Conservation (phyloP, 495 filamentous ascomycete species). For the Hyaloscypha finlandica region DNA sequence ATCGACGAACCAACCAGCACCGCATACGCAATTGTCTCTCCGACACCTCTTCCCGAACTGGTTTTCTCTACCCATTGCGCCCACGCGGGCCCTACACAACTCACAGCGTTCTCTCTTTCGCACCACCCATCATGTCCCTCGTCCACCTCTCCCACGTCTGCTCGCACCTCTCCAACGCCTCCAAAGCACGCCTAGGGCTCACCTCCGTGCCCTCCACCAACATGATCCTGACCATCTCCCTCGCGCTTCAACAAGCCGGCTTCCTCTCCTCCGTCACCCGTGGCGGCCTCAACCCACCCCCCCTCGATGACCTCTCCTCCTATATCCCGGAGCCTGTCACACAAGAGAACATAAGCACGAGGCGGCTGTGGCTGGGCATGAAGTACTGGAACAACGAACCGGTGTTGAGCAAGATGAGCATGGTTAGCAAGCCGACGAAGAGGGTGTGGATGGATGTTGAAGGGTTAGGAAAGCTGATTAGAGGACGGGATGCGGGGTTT, state of each 20-base stretch:
- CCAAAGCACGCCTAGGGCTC: constrained; percentile 79
- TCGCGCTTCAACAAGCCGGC: constrained; percentile 79
- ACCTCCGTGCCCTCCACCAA: constrained; percentile 85
- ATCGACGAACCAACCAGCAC: background rate
- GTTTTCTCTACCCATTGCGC: constrained; percentile 3
- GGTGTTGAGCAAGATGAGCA: constrained; percentile 68
- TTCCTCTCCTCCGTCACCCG: constrained; percentile 83
- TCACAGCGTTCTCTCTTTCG: background rate
- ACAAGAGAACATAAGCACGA: constrained; percentile 70
- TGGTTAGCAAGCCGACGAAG: constrained; percentile 78
- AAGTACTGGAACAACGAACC: constrained; percentile 93
- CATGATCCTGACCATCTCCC: constrained; percentile 72
- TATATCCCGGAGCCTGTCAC: constrained; percentile 65
- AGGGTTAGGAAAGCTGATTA: constrained; percentile 61
- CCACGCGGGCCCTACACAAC: constrained; percentile 17
- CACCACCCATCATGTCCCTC: constrained; percentile 71
- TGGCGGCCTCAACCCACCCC: constrained; percentile 67
- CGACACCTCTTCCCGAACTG: background rate
- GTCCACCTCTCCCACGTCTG: constrained; percentile 77
- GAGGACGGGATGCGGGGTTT: constrained; percentile 63
- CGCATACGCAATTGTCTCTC: background rate
- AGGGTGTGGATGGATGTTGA: constrained; percentile 63
- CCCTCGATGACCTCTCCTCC: constrained; percentile 50
- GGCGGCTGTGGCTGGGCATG: constrained; percentile 86
- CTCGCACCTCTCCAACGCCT: constrained; percentile 93